These are phyloP conservation scores for Boletus patriciae DNA, from an alignment of 768 basidiomycete genomes.

Conservation along the genomic window DNA sequence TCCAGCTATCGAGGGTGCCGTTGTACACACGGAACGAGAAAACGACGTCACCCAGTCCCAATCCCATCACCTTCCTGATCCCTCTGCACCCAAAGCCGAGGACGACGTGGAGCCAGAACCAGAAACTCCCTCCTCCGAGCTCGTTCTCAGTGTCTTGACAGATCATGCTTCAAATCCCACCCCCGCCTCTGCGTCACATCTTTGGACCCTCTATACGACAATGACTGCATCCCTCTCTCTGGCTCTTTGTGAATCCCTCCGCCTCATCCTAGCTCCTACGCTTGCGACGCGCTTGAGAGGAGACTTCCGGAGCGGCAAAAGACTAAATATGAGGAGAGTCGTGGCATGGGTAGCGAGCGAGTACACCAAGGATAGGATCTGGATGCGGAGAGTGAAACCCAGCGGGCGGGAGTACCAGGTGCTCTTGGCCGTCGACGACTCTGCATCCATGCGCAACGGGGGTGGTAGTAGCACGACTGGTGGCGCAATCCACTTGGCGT, in stretches of 20 bases:
- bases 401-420: slow-evolving; percentile 96
- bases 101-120: slow-evolving; percentile 21
- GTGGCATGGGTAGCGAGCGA: slow-evolving; percentile 98
- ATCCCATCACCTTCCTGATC: slow-evolving; percentile 22
- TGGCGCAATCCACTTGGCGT: slow-evolving; percentile 76
- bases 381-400: slow-evolving; percentile 92
- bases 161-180: slow-evolving; percentile 24
- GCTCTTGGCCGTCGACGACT: slow-evolving; percentile 92
- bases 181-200: slow-evolving; percentile 48
- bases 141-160: slow-evolving; percentile 21
- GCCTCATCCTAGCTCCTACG: slow-evolving; percentile 94
- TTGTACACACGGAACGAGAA: slow-evolving; percentile 38
- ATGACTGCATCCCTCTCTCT: slow-evolving; percentile 90
- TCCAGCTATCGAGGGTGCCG: slow-evolving; percentile 46
- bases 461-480: slow-evolving; percentile 3
- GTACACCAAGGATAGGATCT: slow-evolving; percentile 99
- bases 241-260: slow-evolving; percentile 91
- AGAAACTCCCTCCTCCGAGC: slow-evolving; percentile 19
- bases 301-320: slow-evolving; percentile 96
- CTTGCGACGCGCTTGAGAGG: slow-evolving; percentile 91
- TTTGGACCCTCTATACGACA: slow-evolving; percentile 93
- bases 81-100: slow-evolving; percentile 32
- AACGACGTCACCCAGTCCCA: background rate
- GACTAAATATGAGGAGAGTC: slow-evolving; percentile 98
- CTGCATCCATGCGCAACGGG: slow-evolving; percentile 75